Base-by-base conservation (phyloP, 371 early-diverging fungal species). In the Mortierella sp. region DNA sequence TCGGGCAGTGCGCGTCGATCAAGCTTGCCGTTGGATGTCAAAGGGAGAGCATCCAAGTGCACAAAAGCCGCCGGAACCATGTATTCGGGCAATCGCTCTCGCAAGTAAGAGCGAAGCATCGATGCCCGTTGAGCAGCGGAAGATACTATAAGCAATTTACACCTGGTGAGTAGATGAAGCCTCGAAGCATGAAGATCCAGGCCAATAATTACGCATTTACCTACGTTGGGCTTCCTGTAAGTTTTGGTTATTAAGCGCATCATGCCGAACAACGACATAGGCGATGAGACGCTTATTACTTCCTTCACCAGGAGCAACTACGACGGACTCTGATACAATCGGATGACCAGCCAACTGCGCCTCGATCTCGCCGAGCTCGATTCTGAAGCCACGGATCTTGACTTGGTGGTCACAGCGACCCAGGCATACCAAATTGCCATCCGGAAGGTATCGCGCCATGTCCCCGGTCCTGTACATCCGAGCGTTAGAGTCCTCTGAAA, bases 401-500 rank as follows among this genome's bases (percentile, higher is more conserved):
- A 71, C 57, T 27, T 71, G 72, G 31, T 55, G 3, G 26, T 71
- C 72, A n/a, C 30, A 48, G 6, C 72, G 65, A 28, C 72, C 60
- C 15, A 63, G 34, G 34, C 11, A 34, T 7, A 34, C 34, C 5
- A 34, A 7, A 11, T 34, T 34, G 34, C 34, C 34, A 11, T 34
- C 55, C 1, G 64, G 64, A 4, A 59, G 60, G n/a, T 46, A 69
- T 6, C 75, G 44, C 8, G 28, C 81, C 32, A 78, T 26, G 48
- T 83, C 83, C 8, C 83, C 83, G 7, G 83, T 79, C 17, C 30
- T 42, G 72, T 81, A 83, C 48, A 80, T 54, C 7, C 76, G 65
- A 3, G 53, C 55, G 15, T 27, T 49, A 1, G 5, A 1, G 4
- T 31, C 28, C 11, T 12, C n/a, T 8, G n/a, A 12, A 30, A 55